These are phyloP conservation scores for Chionographis japonica DNA, from an alignment of 106 monocot species.

Conservation along the genomic window DNA sequence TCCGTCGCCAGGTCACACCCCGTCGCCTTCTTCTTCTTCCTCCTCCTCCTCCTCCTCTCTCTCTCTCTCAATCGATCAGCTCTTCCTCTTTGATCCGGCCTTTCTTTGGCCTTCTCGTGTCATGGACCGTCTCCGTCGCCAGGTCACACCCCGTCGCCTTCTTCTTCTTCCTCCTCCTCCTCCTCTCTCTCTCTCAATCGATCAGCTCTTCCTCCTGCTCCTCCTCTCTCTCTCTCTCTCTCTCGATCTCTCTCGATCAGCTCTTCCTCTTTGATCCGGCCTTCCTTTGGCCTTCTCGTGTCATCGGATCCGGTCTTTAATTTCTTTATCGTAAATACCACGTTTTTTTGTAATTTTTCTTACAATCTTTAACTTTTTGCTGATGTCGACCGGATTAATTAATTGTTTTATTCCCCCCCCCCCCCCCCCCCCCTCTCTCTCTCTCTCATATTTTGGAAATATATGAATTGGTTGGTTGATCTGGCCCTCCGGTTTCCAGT, in stretches of 20 bases:
- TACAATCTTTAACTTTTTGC: too few species aligned
- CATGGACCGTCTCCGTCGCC: constrained; percentile 63
- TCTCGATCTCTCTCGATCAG: not conserved
- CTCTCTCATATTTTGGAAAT: not conserved
- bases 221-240: not conserved
- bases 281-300: too few species aligned
- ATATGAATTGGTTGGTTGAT: too few species aligned
- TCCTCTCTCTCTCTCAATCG: not conserved
- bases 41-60: not conserved
- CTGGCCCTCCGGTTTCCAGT: too few species aligned
- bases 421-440: not conserved
- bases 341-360: too few species aligned
- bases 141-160: constrained; percentile 23
- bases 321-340: too few species aligned
- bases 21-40: not conserved
- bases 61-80: not conserved
- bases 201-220: not conserved
- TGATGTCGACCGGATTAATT: constrained; percentile 52
- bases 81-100: too few species aligned
- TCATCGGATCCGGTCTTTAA: constrained; percentile 33
- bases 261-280: too few species aligned
- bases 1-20: constrained; percentile 64
- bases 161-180: not conserved
- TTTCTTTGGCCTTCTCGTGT: too few species aligned
- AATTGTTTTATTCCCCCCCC: not conserved